phyloP scores from a whole-genome alignment of 2,329 filamentous ascomycete genomes.

The Microsporum audouinii region DNA sequence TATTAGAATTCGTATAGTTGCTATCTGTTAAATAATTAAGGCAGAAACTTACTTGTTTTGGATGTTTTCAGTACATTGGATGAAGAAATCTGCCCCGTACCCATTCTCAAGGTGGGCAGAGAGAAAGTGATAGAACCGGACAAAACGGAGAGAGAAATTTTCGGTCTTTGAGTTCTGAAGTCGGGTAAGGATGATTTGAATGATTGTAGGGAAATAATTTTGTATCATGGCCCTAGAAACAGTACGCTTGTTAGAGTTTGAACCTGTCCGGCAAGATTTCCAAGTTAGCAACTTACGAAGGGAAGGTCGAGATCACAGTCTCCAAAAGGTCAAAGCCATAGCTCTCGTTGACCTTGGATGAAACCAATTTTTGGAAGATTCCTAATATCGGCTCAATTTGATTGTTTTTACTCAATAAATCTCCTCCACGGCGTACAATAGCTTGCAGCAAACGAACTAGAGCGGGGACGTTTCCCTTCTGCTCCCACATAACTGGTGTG shows the following conservation, averaged over 20 bases:
- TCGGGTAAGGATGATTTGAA: slow-evolving; percentile 68
- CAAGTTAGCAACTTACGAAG: slow-evolving; percentile 46
- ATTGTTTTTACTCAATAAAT: slow-evolving; percentile 62
- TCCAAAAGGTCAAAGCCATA: slow-evolving; percentile 88
- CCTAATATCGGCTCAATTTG: slow-evolving; percentile 82
- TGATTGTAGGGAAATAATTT: slow-evolving; percentile 65
- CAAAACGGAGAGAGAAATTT: slow-evolving; percentile 73
- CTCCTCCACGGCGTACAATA: slow-evolving; percentile 65
- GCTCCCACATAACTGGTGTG: slow-evolving; percentile 76
- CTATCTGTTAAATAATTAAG: not conserved
- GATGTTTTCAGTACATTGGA: slow-evolving; percentile 68
- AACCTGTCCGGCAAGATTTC: not conserved
- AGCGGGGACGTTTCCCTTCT: slow-evolving; percentile 82
- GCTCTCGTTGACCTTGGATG: slow-evolving; percentile 69
- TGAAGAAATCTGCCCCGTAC: slow-evolving; percentile 87
- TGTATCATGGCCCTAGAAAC: slow-evolving; percentile 50
- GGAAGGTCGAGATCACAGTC: slow-evolving; percentile 60
- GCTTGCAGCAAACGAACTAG: slow-evolving; percentile 73
- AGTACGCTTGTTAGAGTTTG: not conserved
- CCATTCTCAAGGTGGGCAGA: slow-evolving; percentile 67
- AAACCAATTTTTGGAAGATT: slow-evolving; percentile 85
- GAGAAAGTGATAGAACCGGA: slow-evolving; percentile 88
- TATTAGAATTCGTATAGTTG: slow-evolving; percentile 10
- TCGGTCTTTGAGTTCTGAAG: slow-evolving; percentile 66
- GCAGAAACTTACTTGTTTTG: slow-evolving; percentile 48